Evolutionary conservation across 352 stramenopile genomes (phyloP).

Genomic region (Phytophthora meadii): DNA sequence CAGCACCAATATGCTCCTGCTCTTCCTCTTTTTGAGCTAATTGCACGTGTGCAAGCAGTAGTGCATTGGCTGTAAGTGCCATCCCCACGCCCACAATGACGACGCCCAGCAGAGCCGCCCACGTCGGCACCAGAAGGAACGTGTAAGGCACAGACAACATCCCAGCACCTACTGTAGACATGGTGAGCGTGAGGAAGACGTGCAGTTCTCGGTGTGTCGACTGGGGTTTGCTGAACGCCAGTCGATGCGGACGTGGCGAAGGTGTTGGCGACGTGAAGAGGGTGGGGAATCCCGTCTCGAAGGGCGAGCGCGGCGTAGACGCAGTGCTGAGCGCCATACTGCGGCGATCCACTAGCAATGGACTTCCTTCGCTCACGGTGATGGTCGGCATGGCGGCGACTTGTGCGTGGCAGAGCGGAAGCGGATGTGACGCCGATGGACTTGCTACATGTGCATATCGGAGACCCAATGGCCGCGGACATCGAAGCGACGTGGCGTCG

Average conservation of each 20-base stretch:
- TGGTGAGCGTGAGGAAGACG: slow-evolving; percentile 82
- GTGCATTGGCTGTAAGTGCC: slow-evolving; percentile 60
- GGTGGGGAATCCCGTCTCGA: slow-evolving; percentile 77
- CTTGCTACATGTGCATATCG: not conserved
- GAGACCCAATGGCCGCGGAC: not conserved
- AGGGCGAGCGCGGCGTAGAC: slow-evolving; percentile 60
- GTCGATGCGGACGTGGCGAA: slow-evolving; percentile 59
- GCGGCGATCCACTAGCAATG: slow-evolving; percentile 27
- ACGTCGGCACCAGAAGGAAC: slow-evolving; percentile 61
- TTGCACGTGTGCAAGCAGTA: slow-evolving; percentile 67
- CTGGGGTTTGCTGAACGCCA: slow-evolving; percentile 53
- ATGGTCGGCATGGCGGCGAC: slow-evolving; percentile 24
- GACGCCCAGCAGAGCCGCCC: slow-evolving; percentile 49
- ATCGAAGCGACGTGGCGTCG: slow-evolving; percentile 10
- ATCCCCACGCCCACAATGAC: slow-evolving; percentile 60
- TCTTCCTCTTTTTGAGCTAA: slow-evolving; percentile 55
- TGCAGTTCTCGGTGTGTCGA: slow-evolving; percentile 52
- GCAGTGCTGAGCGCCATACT: slow-evolving; percentile 17
- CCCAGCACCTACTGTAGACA: slow-evolving; percentile 77
- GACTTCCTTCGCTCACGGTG: slow-evolving; percentile 28
- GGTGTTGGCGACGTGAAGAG: slow-evolving; percentile 64
- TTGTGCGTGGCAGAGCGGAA: slow-evolving; percentile 10
- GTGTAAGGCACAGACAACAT: slow-evolving; percentile 80
- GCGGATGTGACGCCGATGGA: slow-evolving; percentile 4
- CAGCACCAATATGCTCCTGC: slow-evolving; percentile 52